Base-by-base conservation (phyloP, 2,329 filamentous ascomycete genomes). In the Aureobasidium sp. region DNA sequence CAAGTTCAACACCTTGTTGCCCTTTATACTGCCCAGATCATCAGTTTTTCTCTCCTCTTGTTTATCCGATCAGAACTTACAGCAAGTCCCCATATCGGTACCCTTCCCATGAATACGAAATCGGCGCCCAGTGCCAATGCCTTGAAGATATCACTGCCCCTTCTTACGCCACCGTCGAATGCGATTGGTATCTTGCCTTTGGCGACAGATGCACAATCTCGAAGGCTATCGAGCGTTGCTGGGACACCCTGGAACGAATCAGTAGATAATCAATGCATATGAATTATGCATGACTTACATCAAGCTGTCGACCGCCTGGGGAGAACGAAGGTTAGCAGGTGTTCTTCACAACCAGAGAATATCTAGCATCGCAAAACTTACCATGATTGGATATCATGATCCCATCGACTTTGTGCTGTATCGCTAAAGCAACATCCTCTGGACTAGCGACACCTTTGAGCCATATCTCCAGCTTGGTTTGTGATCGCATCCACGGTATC, bases 111-210 rank as follows among this genome's bases (percentile, higher is more conserved):
- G 82, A 76, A 87, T 66, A 77, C 82, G 72, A 78, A 85, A 62
- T 85, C 77, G 0, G 84, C 85, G 3, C 84, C 85, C 3, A 87
- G 72, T 3, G 83, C 82, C 3, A 87, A 73, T 1, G 86, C 87
- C 72, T 89, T 89, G 76, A 89, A 84, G 15, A 88, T 80, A 72
- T 90, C 87, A 0, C 81, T 84, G 0, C 86, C 87, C 18, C 83
- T 81, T 45, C 87, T 73, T 38, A 89, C 83, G 0, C 87, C 87
- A 15, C 82, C 85, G 70, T 92, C 90, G 20, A 92, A 85, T 50
- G 91, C 82, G 25, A 92, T 81, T 0, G 85, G 85, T n/a, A 90
- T 79, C 66, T 82, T 83, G 23, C 83, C 82, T 2, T 74, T 69
- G 1, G 77, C 79, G 8, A 77, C 78, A 3, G 71, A 71, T 0